Evolutionary conservation across 495 filamentous ascomycete genomes (phyloP), one percentile per base, ranked within the genome.

Genomic region (Trichoderma virens): DNA sequence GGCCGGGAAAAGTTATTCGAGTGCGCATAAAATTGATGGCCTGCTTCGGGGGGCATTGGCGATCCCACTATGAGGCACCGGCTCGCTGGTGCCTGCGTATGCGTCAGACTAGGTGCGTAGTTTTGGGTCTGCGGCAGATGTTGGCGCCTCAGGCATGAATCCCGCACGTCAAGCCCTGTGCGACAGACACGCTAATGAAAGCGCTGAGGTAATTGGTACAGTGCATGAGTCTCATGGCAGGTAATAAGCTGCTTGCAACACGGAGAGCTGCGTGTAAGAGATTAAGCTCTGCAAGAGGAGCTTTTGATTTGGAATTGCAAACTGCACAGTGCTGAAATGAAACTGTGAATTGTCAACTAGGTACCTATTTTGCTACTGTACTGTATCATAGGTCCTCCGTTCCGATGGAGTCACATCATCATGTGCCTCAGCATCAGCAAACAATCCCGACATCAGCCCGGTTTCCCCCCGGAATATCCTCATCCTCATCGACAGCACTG

Each of bases 31-130:
- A 45, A 51, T 27, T 27, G 45, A 6, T 16, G 20, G 43, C 3
- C 43, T 47, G 43, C 43, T 56, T 56, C 27, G 51, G 51, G 51
- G 45, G 51, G 51, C 23, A 11, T 56, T 56, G 51, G 51, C 51
- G 51, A 56, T 56, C 51, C 51, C 25, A 56, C 8, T 56, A 27
- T 56, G 25, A 56, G 51, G 51, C 18, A 28, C 51, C 51, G 51
- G 51, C 51, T 9, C 4, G 8, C 16, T 56, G 51, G 51, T 56
- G 51, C 51, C 25, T 56, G 51, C 51, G 51, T 56, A 56, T 56
- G 51, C 51, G 51, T 56, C 25, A 30, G 51, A 28, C 51, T 30
- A 56, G 5, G 25, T 56, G 51, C 51, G 51, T 56, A 56, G 23
- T 30, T 56, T 56, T 56, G 51, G 51, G 51, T 56, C 51, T 25